Base-by-base conservation (phyloP, 305 asterid species). In the Caryopteris hybrid region DNA sequence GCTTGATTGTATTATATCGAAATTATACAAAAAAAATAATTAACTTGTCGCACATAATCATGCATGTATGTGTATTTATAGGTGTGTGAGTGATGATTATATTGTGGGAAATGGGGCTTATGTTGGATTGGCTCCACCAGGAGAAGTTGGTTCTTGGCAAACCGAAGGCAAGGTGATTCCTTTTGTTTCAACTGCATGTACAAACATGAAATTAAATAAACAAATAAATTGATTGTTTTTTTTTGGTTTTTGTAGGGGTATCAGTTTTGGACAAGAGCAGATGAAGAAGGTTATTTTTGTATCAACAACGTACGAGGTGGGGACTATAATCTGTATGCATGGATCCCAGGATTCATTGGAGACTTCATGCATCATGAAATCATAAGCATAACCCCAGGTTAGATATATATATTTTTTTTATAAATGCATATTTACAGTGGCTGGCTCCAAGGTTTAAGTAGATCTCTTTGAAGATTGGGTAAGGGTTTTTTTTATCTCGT, bases 221-320 rank as follows among this genome's bases (percentile, higher is more conserved):
- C 8, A 52, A 48, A 8, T 52, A 12, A 7, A 9, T 52, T 29
- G n/a, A 12, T 18, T 39, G 10, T 1, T 52, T 34, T 18, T 11
- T 59, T 20, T 17, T n/a, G 1, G 38, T 60, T 22, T 10, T 18
- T 21, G 55, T 77, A 89, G 95, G 88, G 85, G 2, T 90, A 90
- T 66, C 96, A 87, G 46, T 90, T 87, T 70, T 90, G 96, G 96
- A 83, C 81, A 53, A 81, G 47, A 61, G 61, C 85, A 4, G 78
- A 87, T 45, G 73, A 61, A 36, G 43, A 65, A 4, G 95, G 96
- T 42, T 13, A 74, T 71, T 90, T 87, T 71, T 61, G 79, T 54
- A 87, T 90, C 50, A 61, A 68, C 54, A 70, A 83, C 53, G 69
- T 90, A 33, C 72, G 69, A 10, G 29, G 70, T 0, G 92, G 91